phyloP scores from a whole-genome alignment of 2,329 filamentous ascomycete species.

The Penicillium hordei region DNA sequence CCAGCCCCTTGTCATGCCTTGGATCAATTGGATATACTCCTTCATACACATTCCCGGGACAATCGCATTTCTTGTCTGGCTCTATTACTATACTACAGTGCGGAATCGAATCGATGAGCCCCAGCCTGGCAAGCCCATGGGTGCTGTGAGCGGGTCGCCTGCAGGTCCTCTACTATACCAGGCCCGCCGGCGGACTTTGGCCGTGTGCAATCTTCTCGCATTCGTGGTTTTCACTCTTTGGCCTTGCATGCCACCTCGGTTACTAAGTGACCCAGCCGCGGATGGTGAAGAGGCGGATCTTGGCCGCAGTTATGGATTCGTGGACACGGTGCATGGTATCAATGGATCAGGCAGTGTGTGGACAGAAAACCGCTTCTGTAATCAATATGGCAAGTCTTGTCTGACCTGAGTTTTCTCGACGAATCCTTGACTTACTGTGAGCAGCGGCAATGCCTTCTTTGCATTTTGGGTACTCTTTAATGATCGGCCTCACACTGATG shows the following conservation, averaged over 20 bases:
- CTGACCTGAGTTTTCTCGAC: not conserved
- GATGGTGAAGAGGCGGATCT: slow-evolving; percentile 57
- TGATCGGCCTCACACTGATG: slow-evolving; percentile 69
- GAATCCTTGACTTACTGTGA: not conserved
- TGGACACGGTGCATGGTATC: slow-evolving; percentile 59
- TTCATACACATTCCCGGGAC: slow-evolving; percentile 78
- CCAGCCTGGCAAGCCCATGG: slow-evolving; percentile 40
- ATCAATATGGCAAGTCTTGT: slow-evolving; percentile 63
- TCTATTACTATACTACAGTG: slow-evolving; percentile 70
- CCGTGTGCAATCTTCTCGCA: slow-evolving; percentile 59
- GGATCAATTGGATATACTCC: slow-evolving; percentile 71
- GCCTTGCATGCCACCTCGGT: slow-evolving; percentile 61
- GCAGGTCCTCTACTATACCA: slow-evolving; percentile 56
- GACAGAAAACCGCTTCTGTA: slow-evolving; percentile 72
- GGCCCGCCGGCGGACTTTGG: slow-evolving; percentile 57
- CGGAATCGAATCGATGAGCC: slow-evolving; percentile 51
- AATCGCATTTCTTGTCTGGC: slow-evolving; percentile 65
- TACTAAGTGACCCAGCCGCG: slow-evolving; percentile 56
- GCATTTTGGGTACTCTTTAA: slow-evolving; percentile 72
- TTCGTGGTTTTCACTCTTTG: slow-evolving; percentile 60
- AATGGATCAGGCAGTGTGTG: slow-evolving; percentile 66
- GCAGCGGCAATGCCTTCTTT: slow-evolving; percentile 71
- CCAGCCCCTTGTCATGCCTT: slow-evolving; percentile 60
- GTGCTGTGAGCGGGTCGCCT: slow-evolving; percentile 40
- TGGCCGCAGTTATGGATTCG: slow-evolving; percentile 60